phyloP scores from a whole-genome alignment of 2,329 filamentous ascomycete genomes.

The Colletotrichum tanaceti region DNA sequence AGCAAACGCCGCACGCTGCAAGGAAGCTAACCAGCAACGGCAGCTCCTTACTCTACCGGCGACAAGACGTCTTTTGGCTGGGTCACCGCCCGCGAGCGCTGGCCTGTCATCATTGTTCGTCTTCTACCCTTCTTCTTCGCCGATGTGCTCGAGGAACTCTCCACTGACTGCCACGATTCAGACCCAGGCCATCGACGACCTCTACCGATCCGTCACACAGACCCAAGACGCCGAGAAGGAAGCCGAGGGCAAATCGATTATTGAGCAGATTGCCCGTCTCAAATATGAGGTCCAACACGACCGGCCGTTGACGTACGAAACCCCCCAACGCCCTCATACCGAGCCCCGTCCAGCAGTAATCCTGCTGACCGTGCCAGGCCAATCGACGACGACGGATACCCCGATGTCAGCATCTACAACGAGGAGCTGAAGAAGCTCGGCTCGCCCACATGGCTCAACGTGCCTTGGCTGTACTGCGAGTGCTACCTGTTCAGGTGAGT shows the following conservation, averaged over 20 bases:
- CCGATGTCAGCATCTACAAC: constrained; percentile 86
- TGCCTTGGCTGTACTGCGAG: constrained; percentile 90
- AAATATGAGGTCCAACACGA: constrained; percentile 98
- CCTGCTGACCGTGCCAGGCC: constrained; percentile 62
- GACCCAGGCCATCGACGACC: constrained; percentile 94
- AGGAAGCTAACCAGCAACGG: constrained; percentile 25
- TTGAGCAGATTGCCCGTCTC: constrained; percentile 80
- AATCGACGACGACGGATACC: constrained; percentile 78
- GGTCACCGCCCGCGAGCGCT: constrained; percentile 85
- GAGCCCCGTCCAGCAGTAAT: not conserved
- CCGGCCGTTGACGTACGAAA: constrained; percentile 75
- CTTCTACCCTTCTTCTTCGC: not conserved
- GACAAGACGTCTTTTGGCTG: constrained; percentile 90
- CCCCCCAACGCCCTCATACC: too few relatives aligned
- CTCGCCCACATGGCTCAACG: constrained; percentile 82
- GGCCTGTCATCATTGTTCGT: constrained; percentile 90
- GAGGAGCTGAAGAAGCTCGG: constrained; percentile 81
- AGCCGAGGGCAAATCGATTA: constrained; percentile 86
- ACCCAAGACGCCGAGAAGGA: constrained; percentile 71
- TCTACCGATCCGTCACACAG: constrained; percentile 78
- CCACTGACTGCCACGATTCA: constrained; percentile 52
- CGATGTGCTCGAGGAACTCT: not conserved
- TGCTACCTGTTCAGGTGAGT: constrained; percentile 90
- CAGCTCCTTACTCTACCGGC: constrained; percentile 81
- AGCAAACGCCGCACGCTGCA: not conserved